Base-by-base conservation (phyloP, 805 yeast species). In the Torulaspora maleeae region DNA sequence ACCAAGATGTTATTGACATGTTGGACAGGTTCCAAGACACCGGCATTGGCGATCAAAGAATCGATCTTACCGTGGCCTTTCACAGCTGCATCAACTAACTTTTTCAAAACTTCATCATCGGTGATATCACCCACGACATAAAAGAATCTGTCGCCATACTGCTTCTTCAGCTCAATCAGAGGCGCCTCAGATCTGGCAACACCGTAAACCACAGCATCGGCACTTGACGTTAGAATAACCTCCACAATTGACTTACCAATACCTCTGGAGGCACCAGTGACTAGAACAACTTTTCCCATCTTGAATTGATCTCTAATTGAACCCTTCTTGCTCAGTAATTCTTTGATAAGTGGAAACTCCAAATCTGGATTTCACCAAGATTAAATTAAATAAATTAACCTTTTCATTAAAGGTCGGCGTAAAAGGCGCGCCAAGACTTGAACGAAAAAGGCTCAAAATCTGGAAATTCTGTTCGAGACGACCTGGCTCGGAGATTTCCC, bases 171-270 rank as follows among this genome's bases (percentile, higher is more conserved):
- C 28, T 68, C 61, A 17, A 67, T 58, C 46, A 86, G 60, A 1
- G 74, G 70, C 0, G 64, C 69, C 36, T 69, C 72, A 3, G 86
- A 71, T 55, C 97, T 77, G 0, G 96, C 90, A 24, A 87, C 77
- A 32, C 65, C 66, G 17, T 55, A 51, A 0, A 88, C 88, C 10
- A 86, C 75, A 4, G 86, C 77, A 30, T 70, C 69, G 11, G 59
- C 51, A 0, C 68, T 54, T 3, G 66, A 55, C 3, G 57, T 47
- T 2, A 63, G 38, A 1, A 89, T 66, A 15, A 78, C 65, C 30
- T 76, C 73, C 3, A 83, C 87, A 53, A 84, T 79, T 1, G 89
- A 75, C n/a, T 73, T 76, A 2, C 99, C 99, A 57, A 91, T 83
- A 4, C 97, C 82, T 61, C 77, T 74, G 2, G 87, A 80, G 5